Conservation (phyloP, 1,284 basidiomycete species). For the Marasmius oreades region DNA sequence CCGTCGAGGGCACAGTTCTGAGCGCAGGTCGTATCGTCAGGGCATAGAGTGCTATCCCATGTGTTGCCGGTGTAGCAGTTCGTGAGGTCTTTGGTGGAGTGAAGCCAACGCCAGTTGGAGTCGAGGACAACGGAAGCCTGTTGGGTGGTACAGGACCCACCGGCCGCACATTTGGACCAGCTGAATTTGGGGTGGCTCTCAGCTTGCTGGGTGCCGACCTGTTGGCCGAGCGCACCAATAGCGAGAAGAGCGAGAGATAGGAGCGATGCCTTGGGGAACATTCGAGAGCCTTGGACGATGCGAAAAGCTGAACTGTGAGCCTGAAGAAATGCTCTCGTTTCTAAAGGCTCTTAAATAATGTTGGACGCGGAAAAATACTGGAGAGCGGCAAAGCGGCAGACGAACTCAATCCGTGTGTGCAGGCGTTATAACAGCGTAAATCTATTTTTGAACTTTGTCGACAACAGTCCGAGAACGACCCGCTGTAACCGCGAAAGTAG, state of each 20-base stretch:
- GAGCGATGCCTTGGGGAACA: constrained; percentile 11
- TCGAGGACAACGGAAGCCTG: constrained; percentile 39
- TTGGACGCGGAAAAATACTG: too few species aligned
- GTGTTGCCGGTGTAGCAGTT: constrained; percentile 58
- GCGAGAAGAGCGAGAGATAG: constrained; percentile 12
- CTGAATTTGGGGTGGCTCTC: constrained; percentile 35
- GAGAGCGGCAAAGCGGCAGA: too few species aligned
- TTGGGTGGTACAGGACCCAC: constrained; percentile 35
- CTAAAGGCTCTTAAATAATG: too few species aligned
- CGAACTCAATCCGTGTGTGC: too few species aligned
- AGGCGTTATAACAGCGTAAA: too few species aligned
- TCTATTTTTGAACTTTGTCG: too few species aligned
- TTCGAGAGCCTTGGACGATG: not conserved
- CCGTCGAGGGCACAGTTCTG: constrained; percentile 56
- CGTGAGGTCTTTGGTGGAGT: constrained; percentile 28
- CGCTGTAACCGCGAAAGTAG: too few species aligned
- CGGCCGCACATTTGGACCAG: constrained; percentile 35
- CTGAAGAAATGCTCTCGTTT: too few species aligned
- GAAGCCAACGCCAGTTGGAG: constrained; percentile 39
- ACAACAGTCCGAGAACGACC: too few species aligned
- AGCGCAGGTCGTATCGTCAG: constrained; percentile 43
- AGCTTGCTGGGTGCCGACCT: constrained; percentile 8
- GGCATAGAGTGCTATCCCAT: constrained; percentile 47
- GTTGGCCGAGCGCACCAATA: constrained; percentile 10
- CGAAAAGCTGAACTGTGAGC: not conserved